phyloP scores from a whole-genome alignment of 2,329 filamentous ascomycete species.

The Paraphaeosphaeria sporulosa region DNA sequence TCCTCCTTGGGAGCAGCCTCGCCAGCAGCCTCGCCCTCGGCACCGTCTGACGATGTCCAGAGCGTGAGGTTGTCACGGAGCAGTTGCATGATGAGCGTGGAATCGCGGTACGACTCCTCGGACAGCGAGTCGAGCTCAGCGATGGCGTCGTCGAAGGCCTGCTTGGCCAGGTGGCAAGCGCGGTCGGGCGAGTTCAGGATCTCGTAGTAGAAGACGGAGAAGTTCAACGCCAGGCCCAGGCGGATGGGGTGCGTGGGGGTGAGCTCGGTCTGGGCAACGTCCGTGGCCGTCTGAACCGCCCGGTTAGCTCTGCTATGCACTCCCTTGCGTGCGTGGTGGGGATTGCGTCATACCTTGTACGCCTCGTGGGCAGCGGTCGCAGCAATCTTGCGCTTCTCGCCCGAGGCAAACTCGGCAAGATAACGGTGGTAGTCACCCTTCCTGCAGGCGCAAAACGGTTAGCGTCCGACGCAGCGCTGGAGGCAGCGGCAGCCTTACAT shows the following conservation, averaged over 20 bases:
- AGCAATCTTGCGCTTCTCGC: conserved; percentile 89
- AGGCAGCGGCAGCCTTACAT: conserved; percentile 70
- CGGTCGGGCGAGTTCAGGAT: conserved; percentile 98
- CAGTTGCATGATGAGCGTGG: conserved; percentile 99
- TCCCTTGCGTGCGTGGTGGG: conserved; percentile 11
- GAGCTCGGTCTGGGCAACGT: conserved; percentile 96
- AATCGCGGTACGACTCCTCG: conserved; percentile 98
- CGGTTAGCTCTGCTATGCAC: conserved; percentile 25
- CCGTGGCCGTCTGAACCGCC: conserved; percentile 81
- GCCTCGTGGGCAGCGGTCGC: conserved; percentile 90
- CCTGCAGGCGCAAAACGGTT: conserved; percentile 60
- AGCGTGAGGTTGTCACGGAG: conserved; percentile 97
- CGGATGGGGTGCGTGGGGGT: conserved; percentile 98
- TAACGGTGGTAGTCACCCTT: conserved; percentile 98
- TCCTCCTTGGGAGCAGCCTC: conserved; percentile 67
- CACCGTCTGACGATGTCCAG: conserved; percentile 93
- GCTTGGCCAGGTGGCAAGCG: conserved; percentile 98
- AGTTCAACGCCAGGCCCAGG: conserved; percentile 96
- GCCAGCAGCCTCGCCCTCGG: conserved; percentile 74
- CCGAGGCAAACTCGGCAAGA: conserved; percentile 89
- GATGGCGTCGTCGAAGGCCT: conserved; percentile 98
- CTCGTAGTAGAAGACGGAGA: conserved; percentile 99
- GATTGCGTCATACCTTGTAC: conserved; percentile 80
- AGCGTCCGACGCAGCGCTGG: conserved; percentile 12
- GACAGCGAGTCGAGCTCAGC: conserved; percentile 97